Evolutionary conservation across 805 yeast genomes (phyloP).

Genomic region (Ogataea haglerorum): DNA sequence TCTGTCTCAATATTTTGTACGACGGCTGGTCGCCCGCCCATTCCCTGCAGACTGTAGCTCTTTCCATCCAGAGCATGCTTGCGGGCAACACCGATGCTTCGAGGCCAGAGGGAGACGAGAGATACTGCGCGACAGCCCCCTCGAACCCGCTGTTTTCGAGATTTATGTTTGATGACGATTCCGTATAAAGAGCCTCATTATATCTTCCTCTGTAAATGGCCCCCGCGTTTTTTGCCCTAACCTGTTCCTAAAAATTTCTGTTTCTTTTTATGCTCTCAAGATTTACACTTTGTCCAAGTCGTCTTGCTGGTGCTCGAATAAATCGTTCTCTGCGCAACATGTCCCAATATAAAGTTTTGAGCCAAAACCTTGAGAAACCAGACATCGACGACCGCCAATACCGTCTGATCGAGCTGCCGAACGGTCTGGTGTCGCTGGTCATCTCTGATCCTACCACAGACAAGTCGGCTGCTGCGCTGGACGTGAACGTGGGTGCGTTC

Average conservation of each 20-base stretch:
- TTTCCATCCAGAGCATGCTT: conserved; percentile 67
- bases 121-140: conserved; percentile 53
- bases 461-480: conserved; percentile 75
- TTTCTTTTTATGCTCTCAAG: conserved; percentile 7
- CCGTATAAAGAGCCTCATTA: conserved; percentile 19
- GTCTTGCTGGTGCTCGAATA: conserved; percentile 2
- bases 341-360: conserved; percentile 5
- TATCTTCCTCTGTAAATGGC: background rate
- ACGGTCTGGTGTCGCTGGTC: conserved; percentile 56
- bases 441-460: conserved; percentile 70
- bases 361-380: conserved; percentile 38
- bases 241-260: background rate
- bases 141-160: conserved; percentile 47
- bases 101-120: conserved; percentile 56
- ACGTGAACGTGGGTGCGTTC: conserved; percentile 75
- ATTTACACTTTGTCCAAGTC: background rate
- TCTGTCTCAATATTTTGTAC: conserved; percentile 66
- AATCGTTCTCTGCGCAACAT: conserved; percentile 2
- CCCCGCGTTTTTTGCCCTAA: conserved; percentile 6
- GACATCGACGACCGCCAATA: conserved; percentile 73
- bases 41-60: conserved; percentile 42
- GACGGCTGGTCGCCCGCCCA: conserved; percentile 68
- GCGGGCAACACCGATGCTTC: conserved; percentile 43
- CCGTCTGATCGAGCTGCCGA: conserved; percentile 56
- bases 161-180: conserved; percentile 63